Conservation (phyloP, 805 yeast genomes). For the Starmera quercuum region DNA sequence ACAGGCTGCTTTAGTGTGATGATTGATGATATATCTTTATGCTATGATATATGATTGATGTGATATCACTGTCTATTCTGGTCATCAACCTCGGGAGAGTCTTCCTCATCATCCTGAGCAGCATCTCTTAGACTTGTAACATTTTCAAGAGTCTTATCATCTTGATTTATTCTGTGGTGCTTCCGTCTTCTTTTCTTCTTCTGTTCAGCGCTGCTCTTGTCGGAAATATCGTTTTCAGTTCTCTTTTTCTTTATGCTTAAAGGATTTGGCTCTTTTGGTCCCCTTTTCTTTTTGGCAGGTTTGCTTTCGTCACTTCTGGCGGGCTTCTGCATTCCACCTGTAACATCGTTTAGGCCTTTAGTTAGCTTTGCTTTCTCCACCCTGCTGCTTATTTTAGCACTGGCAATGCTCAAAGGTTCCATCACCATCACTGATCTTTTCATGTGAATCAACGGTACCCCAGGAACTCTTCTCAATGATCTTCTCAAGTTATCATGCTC, state of each 20-base stretch:
- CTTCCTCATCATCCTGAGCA: too few species aligned
- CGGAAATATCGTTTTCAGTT: slow-evolving; percentile 16
- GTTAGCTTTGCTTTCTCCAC: slow-evolving; percentile 64
- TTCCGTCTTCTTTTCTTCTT: slow-evolving; percentile 16
- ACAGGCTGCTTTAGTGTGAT: too few species aligned
- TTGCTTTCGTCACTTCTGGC: slow-evolving; percentile 14
- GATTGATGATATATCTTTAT: too few species aligned
- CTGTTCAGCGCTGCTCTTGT: slow-evolving; percentile 7
- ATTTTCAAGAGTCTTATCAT: slow-evolving; percentile 9
- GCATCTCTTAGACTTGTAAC: too few species aligned
- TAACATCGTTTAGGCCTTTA: slow-evolving; percentile 68
- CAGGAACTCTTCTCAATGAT: slow-evolving; percentile 69
- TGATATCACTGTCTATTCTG: too few species aligned
- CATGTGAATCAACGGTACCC: slow-evolving; percentile 83
- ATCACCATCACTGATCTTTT: slow-evolving; percentile 89
- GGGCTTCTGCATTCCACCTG: slow-evolving; percentile 33
- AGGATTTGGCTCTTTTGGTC: slow-evolving; percentile 85
- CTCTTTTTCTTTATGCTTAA: slow-evolving; percentile 78
- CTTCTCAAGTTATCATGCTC: slow-evolving; percentile 69
- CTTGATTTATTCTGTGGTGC: slow-evolving; percentile 6
- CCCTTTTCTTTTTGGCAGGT: slow-evolving; percentile 43
- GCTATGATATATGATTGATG: too few species aligned
- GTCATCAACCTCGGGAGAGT: too few species aligned
- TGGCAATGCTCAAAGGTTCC: slow-evolving; percentile 85
- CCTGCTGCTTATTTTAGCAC: slow-evolving; percentile 37